Evolutionary conservation across 2,329 filamentous ascomycete species (phyloP).

Genomic region (Lizonia empirigonia): DNA sequence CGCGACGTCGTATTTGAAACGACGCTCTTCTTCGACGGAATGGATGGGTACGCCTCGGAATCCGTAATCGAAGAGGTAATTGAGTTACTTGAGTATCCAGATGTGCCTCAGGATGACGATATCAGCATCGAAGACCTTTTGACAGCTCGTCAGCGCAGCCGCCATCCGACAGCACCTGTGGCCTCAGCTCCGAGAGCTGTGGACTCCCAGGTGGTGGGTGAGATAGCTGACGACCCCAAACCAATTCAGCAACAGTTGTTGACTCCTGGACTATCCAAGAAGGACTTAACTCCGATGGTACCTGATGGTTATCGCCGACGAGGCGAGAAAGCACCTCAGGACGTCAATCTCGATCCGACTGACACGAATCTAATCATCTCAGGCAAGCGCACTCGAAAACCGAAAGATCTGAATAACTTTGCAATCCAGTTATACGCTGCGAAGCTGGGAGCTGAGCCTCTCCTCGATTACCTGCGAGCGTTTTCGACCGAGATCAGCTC

Average conservation of each 20-base stretch:
- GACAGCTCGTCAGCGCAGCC: neutral
- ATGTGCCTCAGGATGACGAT: neutral
- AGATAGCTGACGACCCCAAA: neutral
- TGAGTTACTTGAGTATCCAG: neutral
- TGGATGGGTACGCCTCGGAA: neutral
- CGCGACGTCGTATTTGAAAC: too few relatives aligned
- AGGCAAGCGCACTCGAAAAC: neutral
- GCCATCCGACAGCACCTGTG: neutral
- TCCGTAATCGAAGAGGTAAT: neutral
- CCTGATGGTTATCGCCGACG: neutral
- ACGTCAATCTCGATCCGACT: neutral
- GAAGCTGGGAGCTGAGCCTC: neutral
- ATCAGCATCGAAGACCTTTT: neutral
- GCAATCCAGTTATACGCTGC: neutral
- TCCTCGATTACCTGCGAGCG: neutral
- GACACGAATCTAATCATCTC: neutral
- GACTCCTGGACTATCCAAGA: neutral
- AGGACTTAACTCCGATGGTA: neutral
- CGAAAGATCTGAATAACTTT: neutral
- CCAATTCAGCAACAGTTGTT: neutral
- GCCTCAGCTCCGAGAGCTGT: neutral
- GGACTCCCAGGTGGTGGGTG: neutral
- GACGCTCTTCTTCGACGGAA: neutral
- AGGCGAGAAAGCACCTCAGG: neutral
- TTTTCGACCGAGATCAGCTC: neutral